Evolutionary conservation across 805 yeast species (phyloP).

Genomic region (Tetrapisispora taiwanensis): DNA sequence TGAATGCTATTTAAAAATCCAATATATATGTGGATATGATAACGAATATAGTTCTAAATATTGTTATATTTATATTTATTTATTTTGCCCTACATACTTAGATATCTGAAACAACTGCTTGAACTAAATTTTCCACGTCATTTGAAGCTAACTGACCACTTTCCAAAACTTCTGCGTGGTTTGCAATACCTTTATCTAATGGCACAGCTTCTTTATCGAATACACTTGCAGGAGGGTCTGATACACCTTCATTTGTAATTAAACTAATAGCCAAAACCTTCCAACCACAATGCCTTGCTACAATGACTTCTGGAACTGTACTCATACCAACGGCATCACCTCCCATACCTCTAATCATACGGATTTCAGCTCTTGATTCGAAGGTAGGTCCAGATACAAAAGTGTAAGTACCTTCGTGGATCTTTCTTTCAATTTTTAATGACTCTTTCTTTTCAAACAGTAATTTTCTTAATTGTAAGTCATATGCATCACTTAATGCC

Average conservation of each 20-base stretch:
- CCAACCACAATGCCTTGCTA: slow-evolving; percentile 83
- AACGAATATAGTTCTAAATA: too few species aligned
- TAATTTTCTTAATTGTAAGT: slow-evolving; percentile 53
- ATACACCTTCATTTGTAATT: slow-evolving; percentile 76
- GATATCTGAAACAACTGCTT: slow-evolving; percentile 42
- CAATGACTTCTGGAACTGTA: slow-evolving; percentile 91
- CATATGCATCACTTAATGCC: slow-evolving; percentile 86
- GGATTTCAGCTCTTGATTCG: slow-evolving; percentile 87
- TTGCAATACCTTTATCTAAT: slow-evolving; percentile 67
- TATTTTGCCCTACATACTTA: slow-evolving; percentile 5
- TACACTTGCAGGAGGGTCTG: slow-evolving; percentile 58
- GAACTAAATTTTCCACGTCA: slow-evolving; percentile 67
- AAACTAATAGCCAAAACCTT: slow-evolving; percentile 75
- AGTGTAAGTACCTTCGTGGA: slow-evolving; percentile 81
- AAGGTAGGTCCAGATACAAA: slow-evolving; percentile 91
- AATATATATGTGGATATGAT: not conserved
- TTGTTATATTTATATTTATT: too few species aligned
- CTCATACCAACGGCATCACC: slow-evolving; percentile 98
- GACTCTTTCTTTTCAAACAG: slow-evolving; percentile 46
- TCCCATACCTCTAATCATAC: slow-evolving; percentile 59
- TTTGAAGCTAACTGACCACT: slow-evolving; percentile 70
- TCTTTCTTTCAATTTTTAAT: slow-evolving; percentile 40
- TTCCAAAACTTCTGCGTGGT: slow-evolving; percentile 84
- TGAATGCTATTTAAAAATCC: not conserved
- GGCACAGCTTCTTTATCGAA: slow-evolving; percentile 43